These are phyloP conservation scores for Meyerozyma guilliermondii DNA, from an alignment of 1,139 yeast species.

Conservation along the genomic window DNA sequence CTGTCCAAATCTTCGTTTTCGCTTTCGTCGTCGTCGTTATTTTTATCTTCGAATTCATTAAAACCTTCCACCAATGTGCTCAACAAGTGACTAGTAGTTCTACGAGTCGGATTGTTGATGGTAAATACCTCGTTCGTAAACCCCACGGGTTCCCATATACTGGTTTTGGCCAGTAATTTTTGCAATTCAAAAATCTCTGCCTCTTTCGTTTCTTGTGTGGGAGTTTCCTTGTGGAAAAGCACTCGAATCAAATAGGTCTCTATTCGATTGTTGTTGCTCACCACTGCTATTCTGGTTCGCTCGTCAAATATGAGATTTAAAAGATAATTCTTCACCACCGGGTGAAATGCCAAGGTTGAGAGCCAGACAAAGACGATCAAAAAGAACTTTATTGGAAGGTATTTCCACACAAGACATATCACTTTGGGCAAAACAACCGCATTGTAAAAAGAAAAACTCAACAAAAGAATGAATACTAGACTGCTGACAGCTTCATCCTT, in stretches of 20 bases:
- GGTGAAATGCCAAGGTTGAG: constrained; percentile 46
- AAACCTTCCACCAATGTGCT: background rate
- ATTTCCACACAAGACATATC: constrained; percentile 20
- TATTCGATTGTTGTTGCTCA: constrained; percentile 41
- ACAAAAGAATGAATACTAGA: constrained; percentile 36
- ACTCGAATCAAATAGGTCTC: constrained; percentile 34
- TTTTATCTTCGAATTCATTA: constrained; percentile 11
- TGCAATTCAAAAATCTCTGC: constrained; percentile 76
- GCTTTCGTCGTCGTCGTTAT: background rate
- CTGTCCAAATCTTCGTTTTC: background rate
- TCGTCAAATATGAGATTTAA: constrained; percentile 50
- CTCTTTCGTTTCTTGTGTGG: constrained; percentile 25
- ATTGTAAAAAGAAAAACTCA: constrained; percentile 7
- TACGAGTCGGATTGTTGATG: constrained; percentile 26
- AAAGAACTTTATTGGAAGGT: constrained; percentile 28
- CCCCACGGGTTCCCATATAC: constrained; percentile 59
- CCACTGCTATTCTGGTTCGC: constrained; percentile 50
- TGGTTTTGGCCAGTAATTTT: constrained; percentile 39
- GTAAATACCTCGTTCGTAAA: constrained; percentile 54
- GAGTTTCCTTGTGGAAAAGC: constrained; percentile 18
- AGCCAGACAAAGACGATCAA: constrained; percentile 49
- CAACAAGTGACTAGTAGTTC: constrained; percentile 9
- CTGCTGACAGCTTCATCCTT: constrained; percentile 61
- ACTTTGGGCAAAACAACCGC: constrained; percentile 27
- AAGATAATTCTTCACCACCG: constrained; percentile 41